phyloP scores from a whole-genome alignment of 129 eudicot species.

The Flaveria brownii region DNA sequence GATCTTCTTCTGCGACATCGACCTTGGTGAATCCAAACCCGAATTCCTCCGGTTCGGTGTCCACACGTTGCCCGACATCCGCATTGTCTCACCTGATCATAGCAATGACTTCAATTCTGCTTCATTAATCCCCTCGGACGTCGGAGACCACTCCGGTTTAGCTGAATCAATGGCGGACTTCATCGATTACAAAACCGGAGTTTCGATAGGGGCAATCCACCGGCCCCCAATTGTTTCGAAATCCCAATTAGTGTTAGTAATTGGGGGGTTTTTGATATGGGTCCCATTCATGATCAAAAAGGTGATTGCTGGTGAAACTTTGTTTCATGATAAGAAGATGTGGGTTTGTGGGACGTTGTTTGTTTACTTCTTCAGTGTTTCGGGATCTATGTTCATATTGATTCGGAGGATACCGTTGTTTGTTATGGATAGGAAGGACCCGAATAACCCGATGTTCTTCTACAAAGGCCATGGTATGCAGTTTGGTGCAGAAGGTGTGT shows the following conservation, averaged over 20 bases:
- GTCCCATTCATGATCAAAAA: constrained; percentile 54
- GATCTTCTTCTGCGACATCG: constrained; percentile 35
- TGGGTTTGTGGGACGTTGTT: constrained; percentile 62
- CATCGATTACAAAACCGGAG: constrained; percentile 14
- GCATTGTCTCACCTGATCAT: constrained; percentile 44
- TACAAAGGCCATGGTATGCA: constrained; percentile 89
- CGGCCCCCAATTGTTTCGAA: constrained; percentile 32
- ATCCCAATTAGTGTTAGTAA: constrained; percentile 29
- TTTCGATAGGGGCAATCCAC: constrained; percentile 29
- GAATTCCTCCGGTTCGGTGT: constrained; percentile 57
- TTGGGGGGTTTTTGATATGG: constrained; percentile 41
- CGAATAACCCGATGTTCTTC: constrained; percentile 58
- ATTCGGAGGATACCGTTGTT: constrained; percentile 70
- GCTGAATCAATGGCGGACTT: constrained; percentile 27
- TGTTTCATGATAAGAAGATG: constrained; percentile 55
- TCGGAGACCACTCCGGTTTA: constrained; percentile 21
- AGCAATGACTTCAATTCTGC: constrained; percentile 41
- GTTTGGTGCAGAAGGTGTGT: constrained; percentile 78
- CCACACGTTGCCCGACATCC: constrained; percentile 64
- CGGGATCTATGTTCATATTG: constrained; percentile 71
- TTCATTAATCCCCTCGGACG: constrained; percentile 42
- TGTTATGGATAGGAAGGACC: constrained; percentile 58
- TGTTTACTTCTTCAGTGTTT: constrained; percentile 79
- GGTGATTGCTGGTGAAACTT: constrained; percentile 54
- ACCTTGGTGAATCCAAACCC: constrained; percentile 36